Base-by-base conservation (phyloP, 2,329 filamentous ascomycete genomes). In the Orbilia blumenaviensis region DNA sequence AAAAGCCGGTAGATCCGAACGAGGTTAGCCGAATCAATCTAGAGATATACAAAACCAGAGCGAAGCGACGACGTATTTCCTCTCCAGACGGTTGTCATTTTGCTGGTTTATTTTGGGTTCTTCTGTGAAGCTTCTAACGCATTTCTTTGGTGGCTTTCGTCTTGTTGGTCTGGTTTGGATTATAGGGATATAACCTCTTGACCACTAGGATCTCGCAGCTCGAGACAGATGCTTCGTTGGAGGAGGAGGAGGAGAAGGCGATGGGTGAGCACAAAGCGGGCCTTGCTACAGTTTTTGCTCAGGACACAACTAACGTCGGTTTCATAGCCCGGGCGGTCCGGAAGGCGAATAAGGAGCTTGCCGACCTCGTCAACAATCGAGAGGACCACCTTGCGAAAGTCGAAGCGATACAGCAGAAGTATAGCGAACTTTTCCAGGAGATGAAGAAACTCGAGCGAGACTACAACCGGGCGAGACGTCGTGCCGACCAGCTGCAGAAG, bases 361-460 rank as follows among this genome's bases (percentile, higher is more conserved):
- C 92, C 79, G 92, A 92, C 80, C 89, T 96, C 78, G 91, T 97
- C 61, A 88, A 86, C 79, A 92, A 91, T 78, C 95, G 96, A 83
- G 94, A 97, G 87, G 93, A 92, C 80, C 92, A 95, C 66, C 88
- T 96, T 85, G 92, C 92, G 80, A 95, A 95, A 81, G 92, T 98
- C 79, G 94, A 98, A 66, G 89, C 92, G 60, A 88, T 98, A 10
- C 92, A 94, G 80, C 94, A 92, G 81, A 92, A 93, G 81, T 97
- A 95, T 79, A 93, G 92, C 77, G 94, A 98, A 81, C 88, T 98
- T 3, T 86, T 98, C 71, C 90, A 92, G 64, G 94, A 97, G 76
- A 96, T 98, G 93, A 97, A 97, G 84, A 91, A 94, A 67, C 87
- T 96, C 75, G 94, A 99, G 83, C 91, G 94, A 76, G 95, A 99